Conservation (phyloP, 371 early-diverging fungal genomes). For the Mortierella sp. region DNA sequence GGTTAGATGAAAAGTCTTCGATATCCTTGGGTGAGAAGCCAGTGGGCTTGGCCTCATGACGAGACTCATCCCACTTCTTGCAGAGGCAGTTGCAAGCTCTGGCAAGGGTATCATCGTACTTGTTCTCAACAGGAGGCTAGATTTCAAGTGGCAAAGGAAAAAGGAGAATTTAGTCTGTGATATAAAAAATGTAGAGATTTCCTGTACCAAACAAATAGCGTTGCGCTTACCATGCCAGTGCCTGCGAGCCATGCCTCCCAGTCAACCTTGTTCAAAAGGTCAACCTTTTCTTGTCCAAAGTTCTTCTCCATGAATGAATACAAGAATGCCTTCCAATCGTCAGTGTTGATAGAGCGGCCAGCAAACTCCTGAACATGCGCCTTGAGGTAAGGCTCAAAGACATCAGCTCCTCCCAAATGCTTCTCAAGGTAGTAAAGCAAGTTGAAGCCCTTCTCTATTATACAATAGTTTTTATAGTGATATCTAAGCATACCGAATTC, state of each 20-base stretch:
- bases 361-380: constrained; percentile 89
- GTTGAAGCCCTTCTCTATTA: constrained; percentile 92
- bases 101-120: constrained; percentile 89
- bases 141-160: background rate
- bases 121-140: constrained; percentile 88
- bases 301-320: constrained; percentile 76
- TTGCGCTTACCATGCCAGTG: constrained; percentile 77
- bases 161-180: background rate
- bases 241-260: constrained; percentile 92
- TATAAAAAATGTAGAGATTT: too few species aligned
- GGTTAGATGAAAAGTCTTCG: constrained; percentile 75
- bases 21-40: constrained; percentile 72
- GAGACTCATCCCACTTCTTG: constrained; percentile 77
- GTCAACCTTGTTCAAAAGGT: constrained; percentile 80
- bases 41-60: constrained; percentile 59
- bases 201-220: background rate
- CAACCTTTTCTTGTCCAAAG: constrained; percentile 74
- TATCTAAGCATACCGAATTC: background rate
- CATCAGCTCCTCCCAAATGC: constrained; percentile 85
- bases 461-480: background rate
- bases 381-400: constrained; percentile 90
- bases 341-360: constrained; percentile 88
- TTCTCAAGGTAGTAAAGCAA: constrained; percentile 93
- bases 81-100: constrained; percentile 86
- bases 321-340: constrained; percentile 89